Base-by-base conservation (phyloP, 2,329 filamentous ascomycete genomes). In the Diplodia mutila region DNA sequence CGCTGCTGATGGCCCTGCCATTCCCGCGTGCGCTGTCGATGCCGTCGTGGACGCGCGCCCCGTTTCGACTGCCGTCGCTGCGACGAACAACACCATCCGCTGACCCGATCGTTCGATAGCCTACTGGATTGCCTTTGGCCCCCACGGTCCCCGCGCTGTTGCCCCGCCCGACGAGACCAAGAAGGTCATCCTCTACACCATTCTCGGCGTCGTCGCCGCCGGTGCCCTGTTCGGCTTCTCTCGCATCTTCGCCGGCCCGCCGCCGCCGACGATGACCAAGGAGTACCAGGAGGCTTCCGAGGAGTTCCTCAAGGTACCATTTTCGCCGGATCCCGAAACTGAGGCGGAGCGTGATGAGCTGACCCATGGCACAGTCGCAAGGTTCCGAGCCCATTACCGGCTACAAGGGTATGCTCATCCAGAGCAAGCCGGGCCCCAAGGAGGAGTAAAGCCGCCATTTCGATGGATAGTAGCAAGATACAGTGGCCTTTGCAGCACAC, bases 121-220 rank as follows among this genome's bases (percentile, higher is more conserved):
- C 72, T 99, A 98, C 89, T 99, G 92, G 90, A 97, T 99, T 78
- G 94, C 95, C 73, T 99, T 99, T 80, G 95, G 95, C 73, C 90
- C 94, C 78, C 95, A 99, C 83, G 95, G 95, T 68, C 95, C 95
- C 75, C 94, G 95, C 75, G 90, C 94, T 73, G 84, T 86, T 71
- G 81, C 91, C 73, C 92, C 94, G 70, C 91, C 95, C 72, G 94
- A 92, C 76, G 94, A 97, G 86, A 86, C 86, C 81, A 87, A 88
- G 82, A 94, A 90, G 80, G 85, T 98, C 74, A 86, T 91, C 77
- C 84, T 89, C 78, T 91, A 93, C 82, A 90, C 92, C 68, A 78
- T 85, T 69, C 80, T 90, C 75, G 91, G 92, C 76, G 76, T 96
- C 72, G 84, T 82, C 70, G 86, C 85, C 75, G 90, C 90, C 72